Base-by-base conservation (phyloP, 805 yeast genomes). In the Ogataea trehaloabstinens region DNA sequence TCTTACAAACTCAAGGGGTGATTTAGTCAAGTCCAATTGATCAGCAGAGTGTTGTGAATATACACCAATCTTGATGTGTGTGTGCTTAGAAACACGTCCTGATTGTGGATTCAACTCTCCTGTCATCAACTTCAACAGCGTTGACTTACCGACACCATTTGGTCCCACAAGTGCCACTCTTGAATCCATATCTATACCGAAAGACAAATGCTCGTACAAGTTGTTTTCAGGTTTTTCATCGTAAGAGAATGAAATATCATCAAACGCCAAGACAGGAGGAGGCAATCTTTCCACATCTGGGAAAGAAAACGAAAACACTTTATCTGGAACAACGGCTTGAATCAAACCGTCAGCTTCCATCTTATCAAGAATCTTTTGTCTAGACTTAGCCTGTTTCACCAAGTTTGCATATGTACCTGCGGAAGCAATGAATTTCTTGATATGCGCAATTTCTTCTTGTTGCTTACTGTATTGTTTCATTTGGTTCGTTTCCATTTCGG, bases 401-500 rank as follows among this genome's bases (percentile, higher is more conserved):
- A 93, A 76, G 73, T 93, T 93, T 46, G 99, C 98, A 71, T 93
- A 93, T 40, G 99, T 93, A 90, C 99, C 99, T 41, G 99, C 99
- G 54, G 96, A 85, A 27, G 99, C 99, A 71, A 93, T 93, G 66
- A 93, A 93, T 73, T 93, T 93, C 78, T 93, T 93, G 69, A 93
- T 95, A 70, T 93, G 98, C 27, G 81, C 88, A 59, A 93, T 93
- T 77, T 93, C 99, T 69, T 93, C 99, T 76, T 93, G 99, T 75
- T 93, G 99, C 70, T 93, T 93, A 60, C 70, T 68, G 73, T 93
- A 93, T 68, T 88, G 95, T 74, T 91, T 93, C 95, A 85, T 93
- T 77, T 93, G 99, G 70, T 91, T 91, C 52, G 93, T 83, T 72
- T 93, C 99, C 74, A 74, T 71, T 75, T 93, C 99, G 36, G 78